These are phyloP conservation scores for Diaporthe destruens DNA, from an alignment of 2,329 filamentous ascomycete species.

Conservation along the genomic window DNA sequence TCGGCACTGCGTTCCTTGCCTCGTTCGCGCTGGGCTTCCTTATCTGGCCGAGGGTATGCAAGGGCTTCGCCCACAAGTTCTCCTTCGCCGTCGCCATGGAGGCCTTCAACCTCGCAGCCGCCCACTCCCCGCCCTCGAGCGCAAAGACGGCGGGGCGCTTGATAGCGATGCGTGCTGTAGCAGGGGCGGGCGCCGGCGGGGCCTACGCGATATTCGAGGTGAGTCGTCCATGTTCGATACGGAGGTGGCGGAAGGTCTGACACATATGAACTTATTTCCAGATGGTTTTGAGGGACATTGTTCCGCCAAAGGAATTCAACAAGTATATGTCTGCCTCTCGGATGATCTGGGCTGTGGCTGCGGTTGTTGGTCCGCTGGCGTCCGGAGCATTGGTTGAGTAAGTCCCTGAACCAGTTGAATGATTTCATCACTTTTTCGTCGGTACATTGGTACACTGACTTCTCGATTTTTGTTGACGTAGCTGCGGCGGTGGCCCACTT, in stretches of 20 bases:
- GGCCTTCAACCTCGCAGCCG: background rate
- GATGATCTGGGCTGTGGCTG: background rate
- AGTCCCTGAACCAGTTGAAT: background rate
- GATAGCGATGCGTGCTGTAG: background rate
- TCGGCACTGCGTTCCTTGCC: background rate
- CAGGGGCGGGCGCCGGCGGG: background rate
- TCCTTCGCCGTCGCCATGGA: background rate
- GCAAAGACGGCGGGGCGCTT: background rate
- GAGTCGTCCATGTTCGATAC: background rate
- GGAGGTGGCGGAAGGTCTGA: background rate
- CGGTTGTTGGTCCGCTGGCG: background rate
- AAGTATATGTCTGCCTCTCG: background rate
- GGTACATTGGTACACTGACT: background rate
- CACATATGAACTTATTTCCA: background rate
- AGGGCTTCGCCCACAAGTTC: background rate
- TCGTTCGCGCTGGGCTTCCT: background rate
- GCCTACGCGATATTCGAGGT: background rate
- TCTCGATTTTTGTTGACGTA: background rate
- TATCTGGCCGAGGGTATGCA: background rate
- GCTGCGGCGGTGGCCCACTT: background rate
- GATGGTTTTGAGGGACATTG: background rate
- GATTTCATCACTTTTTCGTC: accelerated
- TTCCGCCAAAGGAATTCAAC: background rate
- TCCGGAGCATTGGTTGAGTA: background rate
- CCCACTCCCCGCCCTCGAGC: background rate